phyloP scores from a whole-genome alignment of 805 yeast genomes.

The Diddensiella transvaalensis region DNA sequence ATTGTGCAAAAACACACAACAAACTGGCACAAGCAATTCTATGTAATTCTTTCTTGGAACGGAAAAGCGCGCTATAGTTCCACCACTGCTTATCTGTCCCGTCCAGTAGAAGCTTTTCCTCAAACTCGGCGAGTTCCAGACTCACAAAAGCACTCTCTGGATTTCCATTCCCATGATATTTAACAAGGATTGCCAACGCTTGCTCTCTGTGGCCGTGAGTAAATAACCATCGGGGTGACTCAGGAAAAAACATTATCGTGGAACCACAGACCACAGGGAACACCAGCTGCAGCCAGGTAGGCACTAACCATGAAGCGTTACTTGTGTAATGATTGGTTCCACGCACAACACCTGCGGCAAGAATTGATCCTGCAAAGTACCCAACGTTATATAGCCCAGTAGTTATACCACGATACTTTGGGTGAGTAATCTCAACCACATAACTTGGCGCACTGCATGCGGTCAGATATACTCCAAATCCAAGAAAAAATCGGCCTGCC shows the following conservation, averaged over 20 bases:
- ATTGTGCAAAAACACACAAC: slow-evolving; percentile 8
- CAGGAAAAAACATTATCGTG: slow-evolving; percentile 37
- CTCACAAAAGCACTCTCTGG: slow-evolving; percentile 3
- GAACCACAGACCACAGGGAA: slow-evolving; percentile 34
- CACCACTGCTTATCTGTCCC: slow-evolving; percentile 6
- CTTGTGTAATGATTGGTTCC: background rate
- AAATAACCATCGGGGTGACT: slow-evolving; percentile 43
- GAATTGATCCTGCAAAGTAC: slow-evolving; percentile 33
- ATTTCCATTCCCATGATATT: slow-evolving; percentile 29
- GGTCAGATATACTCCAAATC: slow-evolving; percentile 9
- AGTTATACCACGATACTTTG: slow-evolving; percentile 6
- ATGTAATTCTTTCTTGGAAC: slow-evolving; percentile 8
- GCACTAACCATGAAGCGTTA: slow-evolving; percentile 3
- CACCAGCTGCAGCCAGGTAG: slow-evolving; percentile 10
- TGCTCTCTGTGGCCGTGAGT: slow-evolving; percentile 49
- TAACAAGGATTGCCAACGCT: slow-evolving; percentile 35
- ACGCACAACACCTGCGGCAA: slow-evolving; percentile 2
- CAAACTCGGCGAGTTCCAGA: slow-evolving; percentile 5
- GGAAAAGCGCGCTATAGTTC: slow-evolving; percentile 7
- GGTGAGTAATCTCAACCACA: slow-evolving; percentile 12
- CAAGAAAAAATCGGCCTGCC: slow-evolving; percentile 12
- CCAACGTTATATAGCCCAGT: slow-evolving; percentile 1
- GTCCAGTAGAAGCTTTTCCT: slow-evolving; percentile 8
- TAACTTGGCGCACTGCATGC: slow-evolving; percentile 10
- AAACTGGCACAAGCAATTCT: slow-evolving; percentile 7